Evolutionary conservation across 345 rosid genomes (phyloP), one percentile per base, ranked within the genome.

Genomic region (Dipteronia sinensis): DNA sequence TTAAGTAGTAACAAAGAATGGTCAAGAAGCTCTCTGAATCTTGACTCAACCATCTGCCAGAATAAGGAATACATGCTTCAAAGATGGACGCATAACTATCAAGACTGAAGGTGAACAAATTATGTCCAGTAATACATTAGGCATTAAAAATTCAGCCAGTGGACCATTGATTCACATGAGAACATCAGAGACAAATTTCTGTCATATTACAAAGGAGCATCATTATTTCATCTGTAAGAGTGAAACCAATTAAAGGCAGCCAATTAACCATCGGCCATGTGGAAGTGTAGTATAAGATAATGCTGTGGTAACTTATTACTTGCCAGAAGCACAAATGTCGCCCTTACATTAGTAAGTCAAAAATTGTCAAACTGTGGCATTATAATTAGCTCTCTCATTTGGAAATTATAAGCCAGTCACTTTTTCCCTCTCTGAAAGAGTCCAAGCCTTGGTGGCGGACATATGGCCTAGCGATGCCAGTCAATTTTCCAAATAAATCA

Each of bases 1-100:
- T 83, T 94, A 78, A 94, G 51, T 76, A 94, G 92, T 78, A 94
- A 67, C 80, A 86, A 83, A 51, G 98, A 92, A 81, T 96, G 99
- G 77, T 89, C 89, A 72, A 94, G 90, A 72, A 96, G 95, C 79
- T 92, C 94, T 72, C 80, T 84, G 85, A 96, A 96, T 85, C 94
- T 94, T 77, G 90, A 78, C 61, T 96, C 98, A 46, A 96, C 93
- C 98, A 92, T 89, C 99, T 96, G 91, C 76, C 75, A 78, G 55
- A 38, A 71, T 4, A 71, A 47, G 58, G 10, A 46, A 75, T 53
- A 66, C 42, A 53, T 25, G 66, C 38, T 47, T 46, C 58, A 69
- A 69, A 69, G 38, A 69, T 7, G 34, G 22, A 42, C 25, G 31
- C 38, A 61, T 38, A 19, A 10, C 23, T 72, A 73, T 64, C 63